These are phyloP conservation scores for Leccinellum rugosiceps DNA, from an alignment of 768 basidiomycete genomes.

Conservation along the genomic window DNA sequence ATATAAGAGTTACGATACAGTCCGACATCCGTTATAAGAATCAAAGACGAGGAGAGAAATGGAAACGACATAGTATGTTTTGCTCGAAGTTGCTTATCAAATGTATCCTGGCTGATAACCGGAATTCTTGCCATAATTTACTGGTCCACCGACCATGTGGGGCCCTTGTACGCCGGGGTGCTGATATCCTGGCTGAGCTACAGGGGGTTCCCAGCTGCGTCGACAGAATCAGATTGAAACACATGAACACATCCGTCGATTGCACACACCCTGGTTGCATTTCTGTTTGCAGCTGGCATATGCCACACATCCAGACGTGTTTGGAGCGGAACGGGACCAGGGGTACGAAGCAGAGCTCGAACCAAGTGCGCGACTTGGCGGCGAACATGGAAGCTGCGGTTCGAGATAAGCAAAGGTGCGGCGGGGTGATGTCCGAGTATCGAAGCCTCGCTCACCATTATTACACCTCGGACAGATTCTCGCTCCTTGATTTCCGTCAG, in stretches of 20 bases:
- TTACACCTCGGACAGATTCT: conserved; percentile 70
- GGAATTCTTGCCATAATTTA: conserved; percentile 7
- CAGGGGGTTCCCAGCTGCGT: conserved; percentile 35
- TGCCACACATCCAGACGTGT: conserved; percentile 67
- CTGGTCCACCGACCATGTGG: conserved; percentile 4
- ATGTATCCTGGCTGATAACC: conserved; percentile 30
- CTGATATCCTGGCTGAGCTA: conserved; percentile 35
- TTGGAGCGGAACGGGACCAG: conserved; percentile 61
- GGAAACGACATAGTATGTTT: not conserved
- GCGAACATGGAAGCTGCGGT: conserved; percentile 54
- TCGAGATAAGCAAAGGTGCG: not conserved
- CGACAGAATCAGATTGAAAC: not conserved
- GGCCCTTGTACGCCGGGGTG: conserved; percentile 30
- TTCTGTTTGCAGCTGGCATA: conserved; percentile 63
- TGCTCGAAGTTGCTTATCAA: conserved; percentile 12
- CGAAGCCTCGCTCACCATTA: conserved; percentile 51
- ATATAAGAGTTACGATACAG: not conserved
- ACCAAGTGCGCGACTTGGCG: conserved; percentile 68
- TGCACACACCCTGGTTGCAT: conserved; percentile 47
- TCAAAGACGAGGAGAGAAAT: not conserved
- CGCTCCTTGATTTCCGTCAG: conserved; percentile 49
- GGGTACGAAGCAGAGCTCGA: conserved; percentile 74
- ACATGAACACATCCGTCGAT: not conserved
- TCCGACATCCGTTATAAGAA: not conserved
- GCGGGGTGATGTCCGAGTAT: not conserved